Evolutionary conservation across 2,329 filamentous ascomycete genomes (phyloP).

Genomic region (Nemania serpens): DNA sequence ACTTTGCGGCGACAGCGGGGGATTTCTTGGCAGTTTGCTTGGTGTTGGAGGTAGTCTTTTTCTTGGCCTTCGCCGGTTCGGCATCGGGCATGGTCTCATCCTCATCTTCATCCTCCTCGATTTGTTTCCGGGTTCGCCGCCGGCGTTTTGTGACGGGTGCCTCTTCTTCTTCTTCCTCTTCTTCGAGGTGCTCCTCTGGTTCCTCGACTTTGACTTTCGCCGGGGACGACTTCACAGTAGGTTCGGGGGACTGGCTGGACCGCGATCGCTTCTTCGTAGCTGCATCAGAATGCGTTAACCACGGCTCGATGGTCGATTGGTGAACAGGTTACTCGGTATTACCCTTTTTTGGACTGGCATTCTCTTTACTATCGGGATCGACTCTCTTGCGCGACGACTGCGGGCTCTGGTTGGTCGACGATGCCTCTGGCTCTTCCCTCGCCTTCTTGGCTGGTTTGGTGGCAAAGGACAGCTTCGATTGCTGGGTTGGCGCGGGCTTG

Average conservation of each 20-base stretch:
- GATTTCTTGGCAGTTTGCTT: constrained; percentile 41
- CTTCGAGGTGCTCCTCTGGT: constrained; percentile 42
- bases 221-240: constrained; percentile 31
- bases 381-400: constrained; percentile 30
- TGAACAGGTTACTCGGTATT: constrained; percentile 18
- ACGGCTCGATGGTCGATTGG: background rate
- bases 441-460: constrained; percentile 54
- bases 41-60: constrained; percentile 35
- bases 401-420: constrained; percentile 24
- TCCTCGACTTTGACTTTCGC: constrained; percentile 41
- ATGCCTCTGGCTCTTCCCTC: constrained; percentile 38
- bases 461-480: constrained; percentile 79
- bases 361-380: constrained; percentile 44
- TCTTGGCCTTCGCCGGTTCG: constrained; percentile 38
- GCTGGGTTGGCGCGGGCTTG: constrained; percentile 66
- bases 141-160: constrained; percentile 65
- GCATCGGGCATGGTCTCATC: constrained; percentile 46
- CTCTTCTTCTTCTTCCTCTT: constrained; percentile 52
- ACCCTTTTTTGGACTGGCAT: constrained; percentile 48
- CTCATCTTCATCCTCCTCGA: constrained; percentile 59
- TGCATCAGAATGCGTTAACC: constrained; percentile 28
- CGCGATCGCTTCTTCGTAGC: constrained; percentile 54
- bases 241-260: constrained; percentile 32
- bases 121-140: constrained; percentile 51
- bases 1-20: constrained; percentile 27